Evolutionary conservation across 371 early-diverging fungal species (phyloP).

Genomic region (Mortierella polycephala): DNA sequence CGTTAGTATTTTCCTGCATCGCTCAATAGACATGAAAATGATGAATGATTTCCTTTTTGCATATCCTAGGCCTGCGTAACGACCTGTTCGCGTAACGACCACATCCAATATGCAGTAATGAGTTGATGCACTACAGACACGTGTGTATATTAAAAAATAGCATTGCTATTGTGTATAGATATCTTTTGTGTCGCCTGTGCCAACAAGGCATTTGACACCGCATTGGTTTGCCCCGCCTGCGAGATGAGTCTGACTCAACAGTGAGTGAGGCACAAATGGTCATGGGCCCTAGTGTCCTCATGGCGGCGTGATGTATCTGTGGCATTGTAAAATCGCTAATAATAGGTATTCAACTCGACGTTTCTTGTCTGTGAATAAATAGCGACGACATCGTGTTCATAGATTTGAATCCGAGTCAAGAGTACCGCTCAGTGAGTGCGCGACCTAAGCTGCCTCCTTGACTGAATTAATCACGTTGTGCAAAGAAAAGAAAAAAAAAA

Average conservation of each 20-base stretch:
- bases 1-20: not conserved
- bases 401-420: slow-evolving; percentile 78
- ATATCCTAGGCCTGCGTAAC: slow-evolving; percentile 73
- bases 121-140: not conserved
- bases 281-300: too few species aligned
- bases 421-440: slow-evolving; percentile 72
- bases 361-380: not conserved
- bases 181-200: slow-evolving; percentile 84
- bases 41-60: not conserved
- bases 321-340: not conserved
- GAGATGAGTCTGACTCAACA: slow-evolving; percentile 67
- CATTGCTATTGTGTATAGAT: slow-evolving; percentile 56
- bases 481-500: slow-evolving; percentile 3
- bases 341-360: not conserved
- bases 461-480: not conserved
- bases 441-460: not conserved
- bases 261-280: slow-evolving; percentile 54
- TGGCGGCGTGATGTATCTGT: not conserved
- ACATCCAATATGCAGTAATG: not conserved
- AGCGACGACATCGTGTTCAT: slow-evolving; percentile 78
- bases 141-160: too few species aligned
- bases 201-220: slow-evolving; percentile 62
- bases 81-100: slow-evolving; percentile 76
- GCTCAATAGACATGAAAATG: not conserved
- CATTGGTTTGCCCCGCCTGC: slow-evolving; percentile 82